These are phyloP conservation scores for Apiospora hydei DNA, from an alignment of 2,329 filamentous ascomycete genomes.

Conservation along the genomic window DNA sequence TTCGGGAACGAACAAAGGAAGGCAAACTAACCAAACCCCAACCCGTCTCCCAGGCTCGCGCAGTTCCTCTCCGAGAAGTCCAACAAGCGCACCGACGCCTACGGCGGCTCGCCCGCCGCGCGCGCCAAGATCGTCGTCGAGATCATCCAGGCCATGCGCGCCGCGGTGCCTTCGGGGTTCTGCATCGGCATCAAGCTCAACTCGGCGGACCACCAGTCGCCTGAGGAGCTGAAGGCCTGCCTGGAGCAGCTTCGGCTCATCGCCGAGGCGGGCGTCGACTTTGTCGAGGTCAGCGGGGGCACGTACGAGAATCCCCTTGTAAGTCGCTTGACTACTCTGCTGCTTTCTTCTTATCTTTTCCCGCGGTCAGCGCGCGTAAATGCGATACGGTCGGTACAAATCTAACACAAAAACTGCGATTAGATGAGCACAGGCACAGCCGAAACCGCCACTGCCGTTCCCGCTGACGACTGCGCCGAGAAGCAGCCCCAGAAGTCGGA, in stretches of 20 bases:
- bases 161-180: constrained; percentile 50
- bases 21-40: neutral
- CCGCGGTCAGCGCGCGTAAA: too few species aligned
- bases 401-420: neutral
- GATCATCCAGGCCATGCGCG: constrained; percentile 51
- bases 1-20: too few species aligned
- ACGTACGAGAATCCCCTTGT: constrained; percentile 61
- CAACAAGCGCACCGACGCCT: constrained; percentile 60
- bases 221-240: constrained; percentile 46
- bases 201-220: constrained; percentile 59
- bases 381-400: too few species aligned
- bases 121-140: constrained; percentile 59
- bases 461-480: neutral
- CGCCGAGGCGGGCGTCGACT: constrained; percentile 61
- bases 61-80: constrained; percentile 59
- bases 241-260: constrained; percentile 61
- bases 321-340: too few species aligned
- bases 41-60: constrained; percentile 42
- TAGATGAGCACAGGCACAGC: constrained; percentile 8
- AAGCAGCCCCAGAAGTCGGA: constrained; percentile 29
- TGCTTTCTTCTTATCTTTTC: too few species aligned
- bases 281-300: constrained; percentile 71
- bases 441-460: neutral
- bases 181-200: constrained; percentile 63
- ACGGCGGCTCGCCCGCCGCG: constrained; percentile 58